A percentile compares a stretch with the other conserved stretches of the same genome.
Evolutionary conservation across 805 yeast genomes (phyloP).

Genomic region (Wickerhamiella qilinensis): DNA sequence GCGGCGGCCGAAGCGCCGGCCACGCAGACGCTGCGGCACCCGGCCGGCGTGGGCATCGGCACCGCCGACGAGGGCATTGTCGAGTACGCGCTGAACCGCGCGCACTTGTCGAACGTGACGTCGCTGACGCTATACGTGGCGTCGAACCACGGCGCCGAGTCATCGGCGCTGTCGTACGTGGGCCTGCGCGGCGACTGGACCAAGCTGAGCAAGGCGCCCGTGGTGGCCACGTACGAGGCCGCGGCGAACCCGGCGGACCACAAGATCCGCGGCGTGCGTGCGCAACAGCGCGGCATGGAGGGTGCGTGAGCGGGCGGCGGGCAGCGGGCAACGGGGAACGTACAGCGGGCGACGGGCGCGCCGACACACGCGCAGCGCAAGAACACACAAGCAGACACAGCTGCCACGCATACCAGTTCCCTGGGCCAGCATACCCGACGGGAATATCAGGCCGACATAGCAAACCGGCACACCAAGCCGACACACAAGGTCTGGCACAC

Average conservation of each 20-base stretch:
- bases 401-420: no score
- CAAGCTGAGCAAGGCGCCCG: constrained; percentile 43
- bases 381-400: no score
- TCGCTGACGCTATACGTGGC: constrained; percentile 54
- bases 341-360: no score
- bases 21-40: constrained; percentile 41
- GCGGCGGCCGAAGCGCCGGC: constrained; percentile 34
- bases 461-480: no score
- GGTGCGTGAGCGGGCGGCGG: no score
- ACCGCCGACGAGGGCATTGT: constrained; percentile 35
- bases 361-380: no score
- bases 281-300: background rate
- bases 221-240: constrained; percentile 66
- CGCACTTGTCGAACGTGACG: constrained; percentile 51
- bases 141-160: constrained; percentile 45
- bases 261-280: constrained; percentile 20
- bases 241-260: constrained; percentile 92
- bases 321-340: no score
- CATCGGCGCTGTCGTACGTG: constrained; percentile 43
- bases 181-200: constrained; percentile 56
- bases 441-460: no score
- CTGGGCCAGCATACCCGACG: no score
- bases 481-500: no score
- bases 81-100: constrained; percentile 70
- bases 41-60: constrained; percentile 31